phyloP scores from a whole-genome alignment of 2,329 filamentous ascomycete species.

The Venturia aucupariae region DNA sequence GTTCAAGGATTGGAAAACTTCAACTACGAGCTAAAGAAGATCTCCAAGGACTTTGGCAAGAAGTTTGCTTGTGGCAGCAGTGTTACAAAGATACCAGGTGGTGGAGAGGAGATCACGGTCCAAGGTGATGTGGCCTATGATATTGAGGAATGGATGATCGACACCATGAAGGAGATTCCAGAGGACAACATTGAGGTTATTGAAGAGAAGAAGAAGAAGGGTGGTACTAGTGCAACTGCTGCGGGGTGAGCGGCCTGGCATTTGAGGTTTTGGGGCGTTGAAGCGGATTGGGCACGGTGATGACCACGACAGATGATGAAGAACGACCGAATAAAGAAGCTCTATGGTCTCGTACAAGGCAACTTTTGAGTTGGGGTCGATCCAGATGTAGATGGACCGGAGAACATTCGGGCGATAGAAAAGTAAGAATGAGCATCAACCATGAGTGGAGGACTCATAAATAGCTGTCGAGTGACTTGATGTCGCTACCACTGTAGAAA shows the following conservation, averaged over 20 bases:
- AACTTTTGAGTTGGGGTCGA: neutral
- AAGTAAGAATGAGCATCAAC: conserved; percentile 1
- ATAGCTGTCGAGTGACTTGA: neutral
- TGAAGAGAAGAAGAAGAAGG: conserved; percentile 93
- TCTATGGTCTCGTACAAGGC: neutral
- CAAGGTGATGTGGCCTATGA: conserved; percentile 96
- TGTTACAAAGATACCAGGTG: conserved; percentile 79
- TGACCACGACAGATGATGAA: neutral
- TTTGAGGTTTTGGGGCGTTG: neutral
- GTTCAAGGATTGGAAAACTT: conserved; percentile 87
- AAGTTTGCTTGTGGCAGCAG: conserved; percentile 93
- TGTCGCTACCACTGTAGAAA: neutral
- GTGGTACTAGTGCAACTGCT: conserved; percentile 16
- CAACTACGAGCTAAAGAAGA: conserved; percentile 86
- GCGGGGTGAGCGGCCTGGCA: neutral
- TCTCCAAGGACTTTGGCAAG: conserved; percentile 94
- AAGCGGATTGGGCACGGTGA: neutral
- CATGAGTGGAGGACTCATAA: neutral
- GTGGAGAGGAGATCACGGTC: conserved; percentile 92
- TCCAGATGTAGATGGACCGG: neutral
- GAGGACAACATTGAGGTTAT: conserved; percentile 92
- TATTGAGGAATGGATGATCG: conserved; percentile 79
- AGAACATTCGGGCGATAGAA: neutral
- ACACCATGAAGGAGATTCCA: conserved; percentile 83
- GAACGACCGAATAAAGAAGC: neutral